Conservation (phyloP, 2,329 filamentous ascomycete species). For the Neopestalotiopsis sp. region DNA sequence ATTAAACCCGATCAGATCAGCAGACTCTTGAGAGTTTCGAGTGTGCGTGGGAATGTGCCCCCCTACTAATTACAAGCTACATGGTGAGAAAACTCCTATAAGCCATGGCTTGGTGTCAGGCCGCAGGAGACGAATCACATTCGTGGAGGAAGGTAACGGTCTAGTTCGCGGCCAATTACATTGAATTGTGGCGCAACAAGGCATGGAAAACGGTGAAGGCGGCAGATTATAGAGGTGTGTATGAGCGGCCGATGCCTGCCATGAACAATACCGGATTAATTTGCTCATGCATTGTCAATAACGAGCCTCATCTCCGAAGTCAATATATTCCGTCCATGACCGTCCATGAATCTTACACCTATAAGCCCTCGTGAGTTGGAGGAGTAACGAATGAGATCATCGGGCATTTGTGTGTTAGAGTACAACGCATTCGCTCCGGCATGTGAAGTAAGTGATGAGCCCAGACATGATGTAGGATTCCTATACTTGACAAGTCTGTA, state of each 20-base stretch:
- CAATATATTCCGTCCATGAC: neutral
- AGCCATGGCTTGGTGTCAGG: neutral
- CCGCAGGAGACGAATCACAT: neutral
- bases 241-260: neutral
- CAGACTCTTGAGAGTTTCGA: neutral
- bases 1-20: neutral
- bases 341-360: neutral
- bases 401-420: too few relatives aligned
- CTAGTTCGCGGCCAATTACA: neutral
- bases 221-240: neutral
- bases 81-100: neutral
- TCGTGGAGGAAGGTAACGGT: neutral
- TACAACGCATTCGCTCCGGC: too few relatives aligned
- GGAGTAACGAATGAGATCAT: too few relatives aligned
- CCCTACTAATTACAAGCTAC: neutral
- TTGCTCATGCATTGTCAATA: neutral
- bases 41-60: neutral
- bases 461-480: too few relatives aligned
- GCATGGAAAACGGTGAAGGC: neutral
- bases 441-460: too few relatives aligned
- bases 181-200: neutral
- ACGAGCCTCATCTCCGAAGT: constrained; percentile 2
- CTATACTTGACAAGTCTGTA: too few relatives aligned
- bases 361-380: too few relatives aligned
- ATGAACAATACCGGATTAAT: neutral